Conservation (phyloP, 2,329 filamentous ascomycete species). For the Claviceps sp. region DNA sequence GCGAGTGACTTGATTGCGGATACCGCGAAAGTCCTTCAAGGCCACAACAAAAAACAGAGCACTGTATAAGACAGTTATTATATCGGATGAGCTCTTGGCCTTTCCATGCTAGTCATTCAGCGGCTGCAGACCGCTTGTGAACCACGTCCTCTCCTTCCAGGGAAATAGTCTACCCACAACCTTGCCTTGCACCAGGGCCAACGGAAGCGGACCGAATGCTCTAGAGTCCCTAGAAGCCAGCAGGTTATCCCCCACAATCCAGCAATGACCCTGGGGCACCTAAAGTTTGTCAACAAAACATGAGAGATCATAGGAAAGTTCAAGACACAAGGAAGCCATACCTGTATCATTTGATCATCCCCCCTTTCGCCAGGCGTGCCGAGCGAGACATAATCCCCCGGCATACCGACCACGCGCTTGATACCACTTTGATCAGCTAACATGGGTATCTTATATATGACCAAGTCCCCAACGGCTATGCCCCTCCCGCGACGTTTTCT, state of each 20-base stretch:
- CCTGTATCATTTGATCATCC: conserved; percentile 50
- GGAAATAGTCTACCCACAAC: conserved; percentile 52
- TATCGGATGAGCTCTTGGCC: background rate
- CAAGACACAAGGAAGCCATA: conserved; percentile 16
- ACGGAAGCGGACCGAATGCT: conserved; percentile 70
- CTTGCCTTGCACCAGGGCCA: conserved; percentile 76
- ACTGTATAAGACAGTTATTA: background rate
- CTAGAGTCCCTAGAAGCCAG: conserved; percentile 75
- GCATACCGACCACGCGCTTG: conserved; percentile 69
- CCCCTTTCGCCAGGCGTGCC: conserved; percentile 41
- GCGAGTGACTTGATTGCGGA: background rate
- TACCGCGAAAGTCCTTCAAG: background rate
- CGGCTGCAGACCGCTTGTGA: conserved; percentile 30
- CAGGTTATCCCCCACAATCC: conserved; percentile 80
- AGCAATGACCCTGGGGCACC: conserved; percentile 87
- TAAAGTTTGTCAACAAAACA: conserved; percentile 23
- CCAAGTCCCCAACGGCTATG: conserved; percentile 65
- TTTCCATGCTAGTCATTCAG: conserved; percentile 6
- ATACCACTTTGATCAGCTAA: conserved; percentile 47
- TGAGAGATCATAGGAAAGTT: background rate
- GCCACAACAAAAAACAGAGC: background rate
- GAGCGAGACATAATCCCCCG: conserved; percentile 60
- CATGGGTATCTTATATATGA: conserved; percentile 65
- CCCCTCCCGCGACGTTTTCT: conserved; percentile 53
- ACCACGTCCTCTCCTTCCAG: conserved; percentile 35